Percentiles rank a stretch among this genome's conserved stretches.
Evolutionary conservation across 306 rosid species (phyloP).

Genomic region (Abrus pulchellus): DNA sequence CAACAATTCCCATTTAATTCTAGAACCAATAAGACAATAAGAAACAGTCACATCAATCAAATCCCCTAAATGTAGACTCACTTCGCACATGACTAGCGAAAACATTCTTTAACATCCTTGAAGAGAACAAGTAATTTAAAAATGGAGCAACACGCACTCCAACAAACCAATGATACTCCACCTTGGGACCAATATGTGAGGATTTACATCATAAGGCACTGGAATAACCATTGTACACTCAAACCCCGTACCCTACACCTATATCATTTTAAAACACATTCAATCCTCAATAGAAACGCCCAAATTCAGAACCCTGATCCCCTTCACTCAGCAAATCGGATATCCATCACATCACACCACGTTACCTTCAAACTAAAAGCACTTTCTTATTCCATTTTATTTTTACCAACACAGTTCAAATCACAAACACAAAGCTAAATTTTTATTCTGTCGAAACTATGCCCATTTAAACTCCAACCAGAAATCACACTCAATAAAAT

Average conservation of each 20-base stretch:
- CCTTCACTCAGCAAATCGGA: slow-evolving; percentile 11
- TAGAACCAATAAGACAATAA: slow-evolving; percentile 57
- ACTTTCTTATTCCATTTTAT: background rate
- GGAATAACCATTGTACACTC: slow-evolving; percentile 62
- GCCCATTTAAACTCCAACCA: background rate
- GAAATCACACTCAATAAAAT: background rate
- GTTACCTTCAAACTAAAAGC: background rate
- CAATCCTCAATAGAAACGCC: slow-evolving; percentile 17
- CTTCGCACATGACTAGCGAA: slow-evolving; percentile 62
- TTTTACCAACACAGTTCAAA: background rate
- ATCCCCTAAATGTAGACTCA: slow-evolving; percentile 56
- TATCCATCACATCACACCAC: background rate
- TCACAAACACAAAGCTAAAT: background rate
- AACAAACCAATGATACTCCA: slow-evolving; percentile 54
- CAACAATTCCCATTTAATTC: slow-evolving; percentile 45
- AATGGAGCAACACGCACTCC: slow-evolving; percentile 62
- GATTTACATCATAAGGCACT: slow-evolving; percentile 59
- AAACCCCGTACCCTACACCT: background rate
- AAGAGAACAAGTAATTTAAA: slow-evolving; percentile 58
- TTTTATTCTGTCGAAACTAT: background rate
- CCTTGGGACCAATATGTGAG: slow-evolving; percentile 65
- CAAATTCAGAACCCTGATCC: background rate
- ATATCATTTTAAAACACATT: background rate
- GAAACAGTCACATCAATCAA: slow-evolving; percentile 57
- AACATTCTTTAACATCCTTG: slow-evolving; percentile 57